Percentiles rank a stretch among this genome's conserved stretches.
Conservation (phyloP, 192 early-diverging fungal genomes). For the Fimicolochytrium jonesii region DNA sequence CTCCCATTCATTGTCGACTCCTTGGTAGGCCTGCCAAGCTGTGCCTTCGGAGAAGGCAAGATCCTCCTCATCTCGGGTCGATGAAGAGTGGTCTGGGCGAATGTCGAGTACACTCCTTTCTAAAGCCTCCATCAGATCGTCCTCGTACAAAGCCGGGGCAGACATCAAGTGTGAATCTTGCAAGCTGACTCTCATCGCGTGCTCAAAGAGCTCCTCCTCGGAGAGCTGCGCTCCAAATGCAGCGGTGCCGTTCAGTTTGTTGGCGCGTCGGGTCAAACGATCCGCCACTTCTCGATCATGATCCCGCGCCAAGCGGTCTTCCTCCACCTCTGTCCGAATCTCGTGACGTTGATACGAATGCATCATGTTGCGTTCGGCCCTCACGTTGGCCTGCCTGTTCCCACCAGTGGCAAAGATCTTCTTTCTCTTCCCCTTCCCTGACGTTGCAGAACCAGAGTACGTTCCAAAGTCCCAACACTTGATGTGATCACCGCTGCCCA, state of each 20-base stretch:
- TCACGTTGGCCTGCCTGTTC: neutral
- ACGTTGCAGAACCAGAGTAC: neutral
- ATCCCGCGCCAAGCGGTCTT: slow-evolving; percentile 20
- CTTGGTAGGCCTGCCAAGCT: neutral
- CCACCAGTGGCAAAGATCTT: slow-evolving; percentile 24
- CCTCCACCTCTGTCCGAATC: slow-evolving; percentile 41
- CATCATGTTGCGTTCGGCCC: neutral
- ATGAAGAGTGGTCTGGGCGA: neutral
- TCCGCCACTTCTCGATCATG: slow-evolving; percentile 28
- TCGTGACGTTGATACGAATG: slow-evolving; percentile 21
- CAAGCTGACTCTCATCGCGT: no score
- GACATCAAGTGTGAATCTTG: no score
- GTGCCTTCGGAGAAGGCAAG: neutral
- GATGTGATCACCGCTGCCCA: slow-evolving; percentile 43
- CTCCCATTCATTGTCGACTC: neutral
- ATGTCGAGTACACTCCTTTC: slow-evolving; percentile 9
- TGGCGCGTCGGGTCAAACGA: neutral
- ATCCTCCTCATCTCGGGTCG: neutral
- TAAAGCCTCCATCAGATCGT: slow-evolving; percentile 15
- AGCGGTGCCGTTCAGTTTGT: neutral
- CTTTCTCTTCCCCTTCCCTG: slow-evolving; percentile 17
- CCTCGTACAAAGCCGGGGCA: slow-evolving; percentile 7
- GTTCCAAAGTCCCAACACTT: slow-evolving; percentile 57
- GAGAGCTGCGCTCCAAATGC: slow-evolving; percentile 39
- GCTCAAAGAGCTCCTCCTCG: slow-evolving; percentile 52